Conservation (phyloP, 306 rosid species). For the Casuarina equisetifolia region DNA sequence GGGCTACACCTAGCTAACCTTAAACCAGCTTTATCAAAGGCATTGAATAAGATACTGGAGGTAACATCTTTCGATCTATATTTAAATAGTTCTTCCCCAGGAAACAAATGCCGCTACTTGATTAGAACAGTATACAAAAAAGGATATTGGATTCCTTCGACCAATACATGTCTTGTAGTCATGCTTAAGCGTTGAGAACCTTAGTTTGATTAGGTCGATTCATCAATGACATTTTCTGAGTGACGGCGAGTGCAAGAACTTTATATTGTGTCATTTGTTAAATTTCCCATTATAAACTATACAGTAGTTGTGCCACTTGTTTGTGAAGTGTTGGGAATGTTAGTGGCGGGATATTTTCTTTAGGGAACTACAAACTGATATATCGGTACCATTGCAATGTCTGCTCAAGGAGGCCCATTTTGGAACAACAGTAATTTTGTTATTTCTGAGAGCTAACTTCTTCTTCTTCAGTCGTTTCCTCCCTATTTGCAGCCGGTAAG, state of each 20-base stretch:
- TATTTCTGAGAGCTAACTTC: constrained; percentile 9
- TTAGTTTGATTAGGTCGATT: background rate
- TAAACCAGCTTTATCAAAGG: constrained; percentile 70
- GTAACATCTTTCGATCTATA: constrained; percentile 35
- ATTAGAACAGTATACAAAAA: background rate
- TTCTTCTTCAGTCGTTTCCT: too few relatives aligned
- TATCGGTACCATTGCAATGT: background rate
- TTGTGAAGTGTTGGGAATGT: too few relatives aligned
- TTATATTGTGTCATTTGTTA: background rate
- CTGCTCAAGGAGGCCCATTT: background rate
- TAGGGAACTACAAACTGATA: background rate
- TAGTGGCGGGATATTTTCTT: too few relatives aligned
- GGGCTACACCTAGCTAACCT: constrained; percentile 76
- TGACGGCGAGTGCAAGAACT: background rate
- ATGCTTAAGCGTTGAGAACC: background rate
- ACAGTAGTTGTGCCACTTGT: background rate
- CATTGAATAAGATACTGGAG: constrained; percentile 76
- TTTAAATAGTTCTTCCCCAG: constrained; percentile 7
- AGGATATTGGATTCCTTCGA: background rate
- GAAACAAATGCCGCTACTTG: background rate
- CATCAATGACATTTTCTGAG: background rate
- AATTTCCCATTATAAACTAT: background rate
- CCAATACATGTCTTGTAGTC: background rate
- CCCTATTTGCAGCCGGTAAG: constrained; percentile 68
- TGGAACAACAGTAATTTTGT: background rate